Base-by-base conservation (phyloP, 2,329 filamentous ascomycete genomes). In the Phialophora chinensis region DNA sequence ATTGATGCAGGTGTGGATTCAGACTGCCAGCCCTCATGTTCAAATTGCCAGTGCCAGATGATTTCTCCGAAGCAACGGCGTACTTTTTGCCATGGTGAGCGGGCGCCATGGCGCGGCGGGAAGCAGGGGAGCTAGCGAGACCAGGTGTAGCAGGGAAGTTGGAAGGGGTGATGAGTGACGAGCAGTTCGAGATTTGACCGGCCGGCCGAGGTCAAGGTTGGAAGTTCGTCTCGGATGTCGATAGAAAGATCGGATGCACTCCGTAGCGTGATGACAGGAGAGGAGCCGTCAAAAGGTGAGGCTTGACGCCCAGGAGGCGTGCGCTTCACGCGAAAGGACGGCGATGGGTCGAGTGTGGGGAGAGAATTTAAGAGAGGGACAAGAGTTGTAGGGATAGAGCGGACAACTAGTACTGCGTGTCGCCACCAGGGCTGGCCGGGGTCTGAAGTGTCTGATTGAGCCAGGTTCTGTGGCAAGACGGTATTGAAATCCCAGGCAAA, bases 41-140 rank as follows among this genome's bases (percentile, higher is more conserved):
- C 53, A 54, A 62, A 59, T 53, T 61, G 53, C 44, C 59, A 54
- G 65, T 31, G 31, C 38, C 56, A 42, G 53, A 50, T 66, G 60
- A 62, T 67, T 66, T 70, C 60, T 68, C 68, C 66, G 68, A 65
- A 62, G 65, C 68, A 35, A 67, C 65, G 68, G 66, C 57, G 61
- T 63, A 54, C 57, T 65, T 68, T 63, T 65, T 67, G 42, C 64
- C 60, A 60, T 66, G 60, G 47, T 54, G 60, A 53, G 59, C 38
- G 50, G 62, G 66, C 59, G 68, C 66, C 68, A 67, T 70, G 61
- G 66, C 65, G 68, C 60, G 14, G 57, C 50, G 55, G 59, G 58
- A 55, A 47, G 47, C 65, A 63, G 61, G 65, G 65, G 31, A 58
- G 25, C 31, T 42, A 54, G 56, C 50, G 56, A 35, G 56, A 38